A percentile compares a stretch with the other conserved stretches of the same genome.
These are phyloP conservation scores for Haplosporangium sp. DNA, from an alignment of 371 early-diverging fungal species.

Conservation along the genomic window DNA sequence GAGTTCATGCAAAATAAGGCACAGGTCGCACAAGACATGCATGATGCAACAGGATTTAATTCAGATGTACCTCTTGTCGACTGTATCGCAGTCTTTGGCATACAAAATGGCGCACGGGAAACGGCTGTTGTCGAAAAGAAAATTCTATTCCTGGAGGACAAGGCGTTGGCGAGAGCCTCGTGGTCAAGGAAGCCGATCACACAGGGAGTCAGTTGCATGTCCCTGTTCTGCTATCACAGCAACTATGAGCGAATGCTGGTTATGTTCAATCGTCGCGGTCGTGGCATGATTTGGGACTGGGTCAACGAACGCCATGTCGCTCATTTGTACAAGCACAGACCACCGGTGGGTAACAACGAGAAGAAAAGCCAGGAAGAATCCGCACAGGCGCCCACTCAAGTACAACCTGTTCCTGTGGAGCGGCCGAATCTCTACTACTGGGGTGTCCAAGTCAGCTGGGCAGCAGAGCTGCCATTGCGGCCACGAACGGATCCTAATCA, in stretches of 20 bases:
- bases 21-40: not conserved
- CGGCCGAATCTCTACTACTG: constrained; percentile 16
- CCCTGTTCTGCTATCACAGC: constrained; percentile 25
- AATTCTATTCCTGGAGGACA: constrained; percentile 22
- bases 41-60: not conserved
- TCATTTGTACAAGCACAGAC: constrained; percentile 16
- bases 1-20: not conserved
- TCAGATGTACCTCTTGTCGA: constrained; percentile 8
- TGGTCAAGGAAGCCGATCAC: constrained; percentile 26
- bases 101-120: constrained; percentile 8
- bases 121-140: constrained; percentile 30
- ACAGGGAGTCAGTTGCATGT: constrained; percentile 41
- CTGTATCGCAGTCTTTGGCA: constrained; percentile 34
- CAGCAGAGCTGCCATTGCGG: constrained; percentile 12
- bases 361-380: no score
- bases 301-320: constrained; percentile 29
- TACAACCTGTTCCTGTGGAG: not conserved
- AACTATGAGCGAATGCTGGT: constrained; percentile 31
- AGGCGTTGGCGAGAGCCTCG: not conserved
- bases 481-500: not conserved
- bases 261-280: constrained; percentile 30
- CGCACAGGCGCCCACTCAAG: no score
- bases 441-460: constrained; percentile 45
- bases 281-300: constrained; percentile 50
- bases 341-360: no score